phyloP scores from a whole-genome alignment of 2,329 filamentous ascomycete genomes.

The Aspergillus ustus region DNA sequence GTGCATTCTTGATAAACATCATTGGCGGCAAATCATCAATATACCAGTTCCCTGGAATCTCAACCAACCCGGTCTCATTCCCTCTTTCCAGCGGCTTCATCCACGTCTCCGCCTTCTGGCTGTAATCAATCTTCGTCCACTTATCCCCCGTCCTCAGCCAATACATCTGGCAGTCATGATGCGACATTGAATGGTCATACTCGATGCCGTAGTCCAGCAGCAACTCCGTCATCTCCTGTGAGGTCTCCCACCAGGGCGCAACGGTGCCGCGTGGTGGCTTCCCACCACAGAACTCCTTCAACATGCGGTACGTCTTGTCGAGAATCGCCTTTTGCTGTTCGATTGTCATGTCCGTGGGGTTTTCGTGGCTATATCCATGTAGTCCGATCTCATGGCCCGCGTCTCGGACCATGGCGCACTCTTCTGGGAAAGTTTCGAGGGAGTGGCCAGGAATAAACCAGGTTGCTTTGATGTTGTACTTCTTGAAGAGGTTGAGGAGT shows the following conservation, averaged over 20 bases:
- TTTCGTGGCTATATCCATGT: constrained; percentile 77
- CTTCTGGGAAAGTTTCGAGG: constrained; percentile 69
- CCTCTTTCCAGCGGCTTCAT: constrained; percentile 56
- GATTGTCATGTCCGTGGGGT: constrained; percentile 71
- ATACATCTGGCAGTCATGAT: constrained; percentile 52
- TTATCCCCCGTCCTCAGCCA: constrained; percentile 49
- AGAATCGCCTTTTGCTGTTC: constrained; percentile 78
- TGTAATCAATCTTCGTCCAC: constrained; percentile 52
- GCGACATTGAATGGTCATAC: constrained; percentile 51
- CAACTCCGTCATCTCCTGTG: constrained; percentile 64
- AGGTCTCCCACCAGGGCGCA: constrained; percentile 77
- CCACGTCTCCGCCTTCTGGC: constrained; percentile 47
- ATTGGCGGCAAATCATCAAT: constrained; percentile 51
- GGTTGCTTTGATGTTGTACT: constrained; percentile 72
- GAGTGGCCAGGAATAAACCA: constrained; percentile 69
- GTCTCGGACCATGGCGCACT: constrained; percentile 65
- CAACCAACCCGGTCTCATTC: constrained; percentile 45
- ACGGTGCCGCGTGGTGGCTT: constrained; percentile 75
- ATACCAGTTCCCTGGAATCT: constrained; percentile 52
- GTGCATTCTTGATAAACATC: constrained; percentile 52
- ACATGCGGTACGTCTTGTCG: constrained; percentile 74
- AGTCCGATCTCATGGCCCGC: constrained; percentile 69
- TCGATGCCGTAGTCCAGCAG: constrained; percentile 50
- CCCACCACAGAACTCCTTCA: constrained; percentile 74
- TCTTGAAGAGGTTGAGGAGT: constrained; percentile 72